Base-by-base conservation (phyloP, 202 grass and related monocot species). In the Setaria viridis region DNA sequence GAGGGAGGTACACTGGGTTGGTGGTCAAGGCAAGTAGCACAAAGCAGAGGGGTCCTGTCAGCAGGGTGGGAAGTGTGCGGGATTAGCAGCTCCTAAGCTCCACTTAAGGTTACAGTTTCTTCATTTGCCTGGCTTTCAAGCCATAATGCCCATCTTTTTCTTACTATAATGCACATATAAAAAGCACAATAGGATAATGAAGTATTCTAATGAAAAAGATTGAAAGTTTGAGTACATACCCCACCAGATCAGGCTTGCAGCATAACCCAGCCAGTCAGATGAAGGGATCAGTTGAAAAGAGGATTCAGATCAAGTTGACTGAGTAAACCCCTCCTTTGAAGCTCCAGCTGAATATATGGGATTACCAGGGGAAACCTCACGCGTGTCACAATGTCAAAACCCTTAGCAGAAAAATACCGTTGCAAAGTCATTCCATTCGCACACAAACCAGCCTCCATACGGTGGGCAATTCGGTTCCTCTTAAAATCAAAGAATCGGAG, bases 181-280 rank as follows among this genome's bases (percentile, higher is more conserved):
- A 62, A 9, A 57, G 21, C 32, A 79, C 39, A 57, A 70, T 59
- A 45, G 46, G 15, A 62, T 49, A 66, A 84, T 20, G 3, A 79
- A 77, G 46, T 20, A 60, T 79, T 54, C 3, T 80, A 9, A 0
- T 71, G 35, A 46, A 48, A 48, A 78, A 59, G 2, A 83, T 66
- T 56, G 62, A 49, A 72, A 77, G 80, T 81, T 81, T 84, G 21
- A 85, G 57, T 48, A 65, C 89, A 90, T 95, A 99, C 97, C 91
- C 90, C 97, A 77, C 71, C 72, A 87, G 75, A 99, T 78, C 72
- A 25, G 25, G 25, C 25, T 25, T 25, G 25, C 25, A 25, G 25
- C 25, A 25, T 25, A 25, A 25, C 25, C 25, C 25, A 25, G 25
- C 25, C 25, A 25, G 25, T 25, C 25, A 25, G 25, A 25, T 25